Conservation (phyloP, 306 rosid species). For the Oxytropis ochrocephala region DNA sequence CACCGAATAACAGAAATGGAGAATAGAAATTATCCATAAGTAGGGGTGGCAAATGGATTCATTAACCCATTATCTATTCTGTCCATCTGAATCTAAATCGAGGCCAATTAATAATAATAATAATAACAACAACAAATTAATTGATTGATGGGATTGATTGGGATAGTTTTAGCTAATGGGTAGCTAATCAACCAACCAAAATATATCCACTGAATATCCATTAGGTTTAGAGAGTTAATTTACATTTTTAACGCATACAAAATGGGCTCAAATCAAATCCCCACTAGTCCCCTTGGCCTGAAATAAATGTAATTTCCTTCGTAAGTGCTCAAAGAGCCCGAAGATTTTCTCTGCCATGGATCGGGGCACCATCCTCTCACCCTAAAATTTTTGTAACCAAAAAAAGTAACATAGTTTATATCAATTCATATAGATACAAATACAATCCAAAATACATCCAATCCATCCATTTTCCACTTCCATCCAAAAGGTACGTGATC, state of each 20-base stretch:
- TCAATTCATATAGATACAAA: neutral
- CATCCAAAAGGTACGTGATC: too few relatives aligned
- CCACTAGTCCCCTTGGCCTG: too few relatives aligned
- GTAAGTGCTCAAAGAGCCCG: too few relatives aligned
- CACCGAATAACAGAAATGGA: constrained; percentile 5
- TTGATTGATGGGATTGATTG: neutral
- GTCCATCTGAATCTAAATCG: neutral
- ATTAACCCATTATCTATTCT: neutral
- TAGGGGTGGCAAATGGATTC: neutral
- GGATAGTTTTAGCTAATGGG: neutral
- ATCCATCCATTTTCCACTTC: too few relatives aligned
- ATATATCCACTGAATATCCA: neutral
- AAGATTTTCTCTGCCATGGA: too few relatives aligned
- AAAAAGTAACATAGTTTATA: neutral
- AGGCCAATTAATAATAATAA: neutral
- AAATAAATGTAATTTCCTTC: too few relatives aligned
- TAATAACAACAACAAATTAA: neutral
- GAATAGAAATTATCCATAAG: neutral
- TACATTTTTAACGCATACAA: neutral
- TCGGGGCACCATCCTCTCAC: too few relatives aligned
- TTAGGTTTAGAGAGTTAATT: neutral
- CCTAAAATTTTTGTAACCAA: too few relatives aligned
- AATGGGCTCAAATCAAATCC: too few relatives aligned
- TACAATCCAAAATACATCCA: neutral
- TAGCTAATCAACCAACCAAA: neutral